These are phyloP conservation scores for Blastosporella zonata DNA, from an alignment of 1,284 basidiomycete species.

Conservation along the genomic window DNA sequence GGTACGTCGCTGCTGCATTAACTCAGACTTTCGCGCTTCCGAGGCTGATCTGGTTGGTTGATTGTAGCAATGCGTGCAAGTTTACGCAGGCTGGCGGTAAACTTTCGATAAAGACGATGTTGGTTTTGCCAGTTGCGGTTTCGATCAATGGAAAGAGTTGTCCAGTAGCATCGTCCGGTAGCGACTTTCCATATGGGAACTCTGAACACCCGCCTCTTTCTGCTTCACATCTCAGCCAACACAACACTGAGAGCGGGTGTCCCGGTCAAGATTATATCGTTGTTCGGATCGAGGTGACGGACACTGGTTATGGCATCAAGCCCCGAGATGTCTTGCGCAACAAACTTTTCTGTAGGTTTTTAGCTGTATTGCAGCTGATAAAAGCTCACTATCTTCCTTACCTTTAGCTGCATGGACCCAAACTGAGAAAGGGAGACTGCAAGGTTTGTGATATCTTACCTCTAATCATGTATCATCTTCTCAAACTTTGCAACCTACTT, in stretches of 20 bases:
- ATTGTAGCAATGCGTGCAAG: slow-evolving; percentile 66
- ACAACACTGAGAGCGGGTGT: slow-evolving; percentile 40
- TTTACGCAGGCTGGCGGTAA: slow-evolving; percentile 77
- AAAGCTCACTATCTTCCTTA: neutral
- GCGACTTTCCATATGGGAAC: neutral
- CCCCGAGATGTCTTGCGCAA: slow-evolving; percentile 69
- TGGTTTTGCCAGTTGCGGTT: slow-evolving; percentile 37
- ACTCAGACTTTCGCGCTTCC: neutral
- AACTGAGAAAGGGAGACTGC: slow-evolving; percentile 77
- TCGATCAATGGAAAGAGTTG: neutral
- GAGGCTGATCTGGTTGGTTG: neutral
- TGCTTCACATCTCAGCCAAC: slow-evolving; percentile 44
- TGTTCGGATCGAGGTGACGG: slow-evolving; percentile 77
- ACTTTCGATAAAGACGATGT: slow-evolving; percentile 56
- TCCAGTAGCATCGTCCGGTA: neutral
- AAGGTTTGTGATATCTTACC: slow-evolving; percentile 40
- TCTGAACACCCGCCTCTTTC: slow-evolving; percentile 38
- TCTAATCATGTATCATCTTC: neutral
- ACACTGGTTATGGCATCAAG: slow-evolving; percentile 78
- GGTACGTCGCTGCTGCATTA: slow-evolving; percentile 40
- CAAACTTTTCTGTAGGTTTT: slow-evolving; percentile 69
- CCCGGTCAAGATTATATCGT: slow-evolving; percentile 56
- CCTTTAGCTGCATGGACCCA: slow-evolving; percentile 67
- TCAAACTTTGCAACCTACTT: slow-evolving; percentile 9
- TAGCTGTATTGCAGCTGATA: neutral